Evolutionary conservation across 331 rosid species (phyloP).

Genomic region (Saraca asoca): DNA sequence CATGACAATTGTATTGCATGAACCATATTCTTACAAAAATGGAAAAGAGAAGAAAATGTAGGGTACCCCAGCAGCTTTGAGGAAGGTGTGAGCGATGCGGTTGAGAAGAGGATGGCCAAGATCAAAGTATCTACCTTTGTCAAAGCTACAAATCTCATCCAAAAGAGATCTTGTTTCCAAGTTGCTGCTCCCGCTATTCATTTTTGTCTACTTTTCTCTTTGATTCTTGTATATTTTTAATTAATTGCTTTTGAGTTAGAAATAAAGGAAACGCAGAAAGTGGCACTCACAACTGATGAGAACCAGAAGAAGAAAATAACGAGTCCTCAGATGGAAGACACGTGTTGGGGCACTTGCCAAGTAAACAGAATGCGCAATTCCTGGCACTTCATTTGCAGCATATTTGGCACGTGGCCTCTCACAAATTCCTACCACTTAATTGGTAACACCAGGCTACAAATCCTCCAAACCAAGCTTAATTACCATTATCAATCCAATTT

Average conservation of each 20-base stretch:
- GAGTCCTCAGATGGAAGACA: constrained; percentile 29
- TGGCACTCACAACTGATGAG: constrained; percentile 12
- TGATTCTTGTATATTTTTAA: too few relatives aligned
- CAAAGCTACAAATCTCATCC: constrained; percentile 40
- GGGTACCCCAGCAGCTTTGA: constrained; percentile 78
- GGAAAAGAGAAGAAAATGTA: neutral
- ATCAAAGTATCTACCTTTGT: constrained; percentile 33
- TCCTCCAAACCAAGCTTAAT: too few relatives aligned
- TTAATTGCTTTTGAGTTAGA: too few relatives aligned
- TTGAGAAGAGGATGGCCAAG: constrained; percentile 58
- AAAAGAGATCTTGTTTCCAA: constrained; percentile 40
- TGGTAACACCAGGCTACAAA: too few relatives aligned
- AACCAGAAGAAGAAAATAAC: neutral
- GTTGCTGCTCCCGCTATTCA: constrained; percentile 17
- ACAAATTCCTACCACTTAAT: too few relatives aligned
- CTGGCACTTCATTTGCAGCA: constrained; percentile 34
- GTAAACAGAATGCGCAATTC: constrained; percentile 2
- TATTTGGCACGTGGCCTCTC: constrained; percentile 28
- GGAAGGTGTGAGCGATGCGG: constrained; percentile 76
- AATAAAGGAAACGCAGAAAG: constrained; percentile 33
- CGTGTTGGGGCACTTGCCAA: constrained; percentile 39
- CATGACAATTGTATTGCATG: too few relatives aligned
- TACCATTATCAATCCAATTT: too few relatives aligned
- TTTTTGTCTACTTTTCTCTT: too few relatives aligned
- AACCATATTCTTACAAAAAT: neutral